Conservation (phyloP, 2,329 filamentous ascomycete genomes). For the Colletotrichum sp. region DNA sequence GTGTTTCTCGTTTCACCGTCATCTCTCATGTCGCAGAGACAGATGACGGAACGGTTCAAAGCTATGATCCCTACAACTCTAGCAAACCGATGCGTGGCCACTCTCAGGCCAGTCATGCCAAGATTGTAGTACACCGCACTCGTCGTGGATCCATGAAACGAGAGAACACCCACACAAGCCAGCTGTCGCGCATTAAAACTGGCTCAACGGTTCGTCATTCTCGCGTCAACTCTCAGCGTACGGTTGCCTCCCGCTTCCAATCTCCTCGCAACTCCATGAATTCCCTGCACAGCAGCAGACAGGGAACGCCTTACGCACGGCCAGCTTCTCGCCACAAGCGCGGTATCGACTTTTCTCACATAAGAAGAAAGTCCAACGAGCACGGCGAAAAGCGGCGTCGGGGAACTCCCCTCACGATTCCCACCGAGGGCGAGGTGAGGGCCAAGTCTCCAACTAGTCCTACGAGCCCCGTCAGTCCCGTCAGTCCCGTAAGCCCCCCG, state of each 20-base stretch:
- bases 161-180: conserved; percentile 38
- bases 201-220: conserved; percentile 31
- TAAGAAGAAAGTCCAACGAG: conserved; percentile 41
- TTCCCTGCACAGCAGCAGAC: conserved; percentile 54
- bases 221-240: conserved; percentile 37
- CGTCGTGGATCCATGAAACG: conserved; percentile 17
- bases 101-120: conserved; percentile 64
- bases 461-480: background rate
- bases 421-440: background rate
- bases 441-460: background rate
- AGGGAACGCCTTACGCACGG: conserved; percentile 47
- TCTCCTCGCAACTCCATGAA: conserved; percentile 49
- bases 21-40: conserved; percentile 66
- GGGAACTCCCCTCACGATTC: background rate
- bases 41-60: conserved; percentile 58
- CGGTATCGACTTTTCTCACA: conserved; percentile 59
- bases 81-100: conserved; percentile 55
- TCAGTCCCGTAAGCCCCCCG: background rate
- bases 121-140: conserved; percentile 69
- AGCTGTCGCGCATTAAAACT: conserved; percentile 37
- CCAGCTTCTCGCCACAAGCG: conserved; percentile 53
- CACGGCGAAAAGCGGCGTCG: conserved; percentile 14
- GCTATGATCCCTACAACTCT: conserved; percentile 85
- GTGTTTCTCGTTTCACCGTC: conserved; percentile 67
- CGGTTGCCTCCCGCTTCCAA: conserved; percentile 31